A percentile compares a stretch with the other conserved stretches of the same genome.
Evolutionary conservation across 1,139 yeast genomes (phyloP).

Genomic region (Zygoascus sp.): DNA sequence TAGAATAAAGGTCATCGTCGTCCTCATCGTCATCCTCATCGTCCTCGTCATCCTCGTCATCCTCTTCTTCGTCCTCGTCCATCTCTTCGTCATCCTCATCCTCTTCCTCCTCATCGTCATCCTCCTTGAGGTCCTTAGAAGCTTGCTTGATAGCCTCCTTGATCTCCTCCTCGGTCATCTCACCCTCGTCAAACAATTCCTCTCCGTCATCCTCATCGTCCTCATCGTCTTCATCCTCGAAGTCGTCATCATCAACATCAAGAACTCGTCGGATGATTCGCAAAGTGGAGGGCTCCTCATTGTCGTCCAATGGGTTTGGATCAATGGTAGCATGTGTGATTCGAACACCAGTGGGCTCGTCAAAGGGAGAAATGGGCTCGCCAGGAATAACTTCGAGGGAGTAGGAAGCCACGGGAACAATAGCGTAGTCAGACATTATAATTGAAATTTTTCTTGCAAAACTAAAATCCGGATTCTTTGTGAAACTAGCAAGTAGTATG

Average conservation of each 20-base stretch:
- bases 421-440: slow-evolving; percentile 17
- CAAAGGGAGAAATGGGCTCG: slow-evolving; percentile 16
- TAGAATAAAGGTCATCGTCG: slow-evolving; percentile 57
- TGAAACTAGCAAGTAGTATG: slow-evolving; percentile 5
- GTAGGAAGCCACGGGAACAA: slow-evolving; percentile 81
- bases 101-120: slow-evolving; percentile 35
- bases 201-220: slow-evolving; percentile 51
- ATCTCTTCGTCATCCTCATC: slow-evolving; percentile 41
- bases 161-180: slow-evolving; percentile 23
- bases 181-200: slow-evolving; percentile 35
- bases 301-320: slow-evolving; percentile 73
- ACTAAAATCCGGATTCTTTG: neutral
- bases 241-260: slow-evolving; percentile 48
- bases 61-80: slow-evolving; percentile 38
- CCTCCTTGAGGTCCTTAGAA: slow-evolving; percentile 20
- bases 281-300: slow-evolving; percentile 70
- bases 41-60: slow-evolving; percentile 36
- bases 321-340: slow-evolving; percentile 94
- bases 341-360: slow-evolving; percentile 41
- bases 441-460: neutral
- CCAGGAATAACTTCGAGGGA: slow-evolving; percentile 83
- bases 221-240: slow-evolving; percentile 48
- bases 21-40: slow-evolving; percentile 38
- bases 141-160: slow-evolving; percentile 23
- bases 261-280: slow-evolving; percentile 76